Evolutionary conservation across 1,284 basidiomycete genomes (phyloP).

Genomic region (Ganoderma sinense): DNA sequence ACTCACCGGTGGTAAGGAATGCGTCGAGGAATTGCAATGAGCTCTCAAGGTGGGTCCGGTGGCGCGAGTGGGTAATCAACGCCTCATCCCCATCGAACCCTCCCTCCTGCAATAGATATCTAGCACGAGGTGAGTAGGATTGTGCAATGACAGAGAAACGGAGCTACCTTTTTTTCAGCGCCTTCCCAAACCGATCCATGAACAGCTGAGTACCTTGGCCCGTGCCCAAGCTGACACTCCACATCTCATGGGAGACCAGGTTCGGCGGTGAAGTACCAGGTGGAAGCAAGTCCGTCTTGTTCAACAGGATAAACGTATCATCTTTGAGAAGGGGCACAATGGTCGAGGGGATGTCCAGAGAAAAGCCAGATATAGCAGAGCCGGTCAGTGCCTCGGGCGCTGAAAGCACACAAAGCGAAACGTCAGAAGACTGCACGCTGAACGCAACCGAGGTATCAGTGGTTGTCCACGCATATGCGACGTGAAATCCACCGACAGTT

Average conservation of each 20-base stretch:
- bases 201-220: constrained; percentile 65
- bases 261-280: constrained; percentile 10
- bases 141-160: neutral
- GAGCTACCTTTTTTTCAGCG: constrained; percentile 62
- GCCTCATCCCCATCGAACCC: constrained; percentile 50
- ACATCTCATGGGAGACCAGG: constrained; percentile 41
- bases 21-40: constrained; percentile 71
- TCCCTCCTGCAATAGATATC: constrained; percentile 45
- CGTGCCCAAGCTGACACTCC: constrained; percentile 71
- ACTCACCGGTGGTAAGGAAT: constrained; percentile 66
- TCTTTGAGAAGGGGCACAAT: constrained; percentile 57
- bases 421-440: constrained; percentile 72
- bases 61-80: constrained; percentile 81
- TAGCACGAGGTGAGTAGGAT: constrained; percentile 26
- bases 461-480: too few relatives aligned
- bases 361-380: neutral
- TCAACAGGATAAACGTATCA: constrained; percentile 71
- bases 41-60: constrained; percentile 77
- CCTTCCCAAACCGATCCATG: constrained; percentile 59
- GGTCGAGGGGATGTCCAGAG: constrained; percentile 51
- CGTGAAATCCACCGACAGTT: constrained; percentile 55
- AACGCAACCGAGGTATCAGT: constrained; percentile 14
- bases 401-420: constrained; percentile 82
- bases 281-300: constrained; percentile 72
- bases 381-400: constrained; percentile 56